phyloP scores from a whole-genome alignment of 2,329 filamentous ascomycete species.

The Thelonectria rubi region DNA sequence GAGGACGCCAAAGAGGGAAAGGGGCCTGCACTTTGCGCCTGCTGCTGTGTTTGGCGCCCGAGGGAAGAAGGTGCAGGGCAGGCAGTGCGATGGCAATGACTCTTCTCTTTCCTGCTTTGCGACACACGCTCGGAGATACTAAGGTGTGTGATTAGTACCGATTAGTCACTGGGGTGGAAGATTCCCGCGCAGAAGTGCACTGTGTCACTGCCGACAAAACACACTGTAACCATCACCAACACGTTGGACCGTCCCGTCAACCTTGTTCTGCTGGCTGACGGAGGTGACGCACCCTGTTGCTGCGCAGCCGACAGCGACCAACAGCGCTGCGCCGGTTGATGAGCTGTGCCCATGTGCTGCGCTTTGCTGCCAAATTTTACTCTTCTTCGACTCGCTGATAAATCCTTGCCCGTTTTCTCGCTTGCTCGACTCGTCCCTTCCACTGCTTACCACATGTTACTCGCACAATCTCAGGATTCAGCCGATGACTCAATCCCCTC shows the following conservation, averaged over 20 bases:
- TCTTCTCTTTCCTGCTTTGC: slow-evolving; percentile 9
- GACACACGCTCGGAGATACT: neutral
- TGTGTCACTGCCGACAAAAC: slow-evolving; percentile 26
- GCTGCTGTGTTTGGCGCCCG: slow-evolving; percentile 18
- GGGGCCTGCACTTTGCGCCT: slow-evolving; percentile 22
- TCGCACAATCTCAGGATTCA: slow-evolving; percentile 31
- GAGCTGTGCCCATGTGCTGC: slow-evolving; percentile 9
- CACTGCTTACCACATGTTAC: slow-evolving; percentile 17
- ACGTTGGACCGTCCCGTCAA: slow-evolving; percentile 4
- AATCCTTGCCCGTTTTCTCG: slow-evolving; percentile 32
- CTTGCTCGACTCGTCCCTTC: slow-evolving; percentile 27
- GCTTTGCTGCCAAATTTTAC: slow-evolving; percentile 20
- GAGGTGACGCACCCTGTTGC: slow-evolving; percentile 37
- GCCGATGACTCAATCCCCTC: slow-evolving; percentile 35
- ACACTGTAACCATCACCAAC: slow-evolving; percentile 33
- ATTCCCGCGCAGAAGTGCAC: slow-evolving; percentile 33
- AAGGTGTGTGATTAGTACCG: slow-evolving; percentile 30
- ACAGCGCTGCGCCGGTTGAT: slow-evolving; percentile 31
- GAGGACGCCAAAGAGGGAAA: slow-evolving; percentile 8
- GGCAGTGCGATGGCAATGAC: slow-evolving; percentile 33
- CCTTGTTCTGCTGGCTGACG: slow-evolving; percentile 36
- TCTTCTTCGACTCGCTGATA: slow-evolving; percentile 30
- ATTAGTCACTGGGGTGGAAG: slow-evolving; percentile 39
- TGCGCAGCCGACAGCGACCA: slow-evolving; percentile 28
- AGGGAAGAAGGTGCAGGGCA: slow-evolving; percentile 25